A percentile compares a stretch with the other conserved stretches of the same genome.
Conservation (phyloP, 164 flowering plant species). For the Tetrastigma voinierianum region DNA sequence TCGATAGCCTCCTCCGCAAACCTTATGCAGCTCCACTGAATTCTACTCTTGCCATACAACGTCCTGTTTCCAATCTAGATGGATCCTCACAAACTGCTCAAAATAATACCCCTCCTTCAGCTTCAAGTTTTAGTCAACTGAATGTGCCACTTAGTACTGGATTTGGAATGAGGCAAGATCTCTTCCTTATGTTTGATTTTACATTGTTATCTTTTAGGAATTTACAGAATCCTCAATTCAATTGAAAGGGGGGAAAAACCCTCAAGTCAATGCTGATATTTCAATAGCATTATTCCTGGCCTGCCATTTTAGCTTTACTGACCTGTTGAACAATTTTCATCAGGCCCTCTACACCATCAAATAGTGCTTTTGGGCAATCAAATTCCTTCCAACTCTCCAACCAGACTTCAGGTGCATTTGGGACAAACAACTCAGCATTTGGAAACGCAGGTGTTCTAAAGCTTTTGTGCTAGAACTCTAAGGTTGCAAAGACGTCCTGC, state of each 20-base stretch:
- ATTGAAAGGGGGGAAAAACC: no score
- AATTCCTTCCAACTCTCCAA: constrained; percentile 23
- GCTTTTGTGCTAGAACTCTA: background rate
- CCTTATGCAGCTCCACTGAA: constrained; percentile 37
- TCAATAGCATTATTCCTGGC: background rate
- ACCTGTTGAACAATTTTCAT: constrained; percentile 5
- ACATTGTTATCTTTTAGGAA: background rate
- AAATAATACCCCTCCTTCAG: constrained; percentile 42
- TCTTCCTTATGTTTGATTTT: background rate
- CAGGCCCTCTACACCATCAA: constrained; percentile 45
- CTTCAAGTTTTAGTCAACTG: constrained; percentile 62
- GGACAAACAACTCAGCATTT: constrained; percentile 27
- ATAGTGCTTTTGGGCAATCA: constrained; percentile 38
- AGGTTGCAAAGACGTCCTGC: background rate
- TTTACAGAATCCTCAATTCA: no score
- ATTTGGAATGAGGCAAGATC: constrained; percentile 38
- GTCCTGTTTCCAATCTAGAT: constrained; percentile 26
- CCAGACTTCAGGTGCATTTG: constrained; percentile 29
- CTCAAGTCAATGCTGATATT: background rate
- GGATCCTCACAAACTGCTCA: constrained; percentile 26
- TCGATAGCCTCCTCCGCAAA: constrained; percentile 56
- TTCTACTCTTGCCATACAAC: constrained; percentile 26
- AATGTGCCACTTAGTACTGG: constrained; percentile 39
- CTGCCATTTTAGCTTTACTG: background rate
- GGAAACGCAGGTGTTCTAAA: constrained; percentile 31